A percentile compares a stretch with the other conserved stretches of the same genome.
Conservation (phyloP, 106 monocot species). For the Dioscorea alata region DNA sequence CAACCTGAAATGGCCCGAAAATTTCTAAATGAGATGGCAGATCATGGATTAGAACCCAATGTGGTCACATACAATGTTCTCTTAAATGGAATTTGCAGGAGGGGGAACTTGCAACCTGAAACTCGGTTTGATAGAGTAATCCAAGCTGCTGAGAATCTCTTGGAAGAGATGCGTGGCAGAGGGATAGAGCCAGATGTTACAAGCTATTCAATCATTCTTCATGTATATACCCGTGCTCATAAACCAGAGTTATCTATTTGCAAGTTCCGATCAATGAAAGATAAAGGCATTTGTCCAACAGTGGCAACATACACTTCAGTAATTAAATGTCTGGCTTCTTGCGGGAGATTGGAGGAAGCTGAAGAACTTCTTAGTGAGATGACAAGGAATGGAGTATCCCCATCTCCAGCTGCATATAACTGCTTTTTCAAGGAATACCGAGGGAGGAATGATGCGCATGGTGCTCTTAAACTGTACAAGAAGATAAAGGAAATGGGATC, state of each 20-base stretch:
- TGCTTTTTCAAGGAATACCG: constrained; percentile 97
- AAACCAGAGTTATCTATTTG: constrained; percentile 64
- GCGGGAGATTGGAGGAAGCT: constrained; percentile 82
- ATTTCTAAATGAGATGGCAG: constrained; percentile 69
- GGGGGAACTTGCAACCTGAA: constrained; percentile 77
- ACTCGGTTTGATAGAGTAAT: constrained; percentile 70
- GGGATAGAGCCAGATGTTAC: constrained; percentile 89
- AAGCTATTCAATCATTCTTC: constrained; percentile 83
- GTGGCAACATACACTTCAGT: constrained; percentile 89
- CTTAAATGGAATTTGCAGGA: constrained; percentile 79
- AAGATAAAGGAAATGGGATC: constrained; percentile 61
- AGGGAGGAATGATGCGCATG: constrained; percentile 65
- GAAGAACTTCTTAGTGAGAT: constrained; percentile 76
- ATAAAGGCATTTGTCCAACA: constrained; percentile 76
- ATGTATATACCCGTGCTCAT: constrained; percentile 92
- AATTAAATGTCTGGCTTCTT: constrained; percentile 86
- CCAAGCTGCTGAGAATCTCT: constrained; percentile 41
- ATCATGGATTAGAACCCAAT: constrained; percentile 70
- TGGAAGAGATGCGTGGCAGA: constrained; percentile 59
- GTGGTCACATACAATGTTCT: constrained; percentile 86
- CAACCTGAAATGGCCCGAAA: constrained; percentile 56
- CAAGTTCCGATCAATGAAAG: constrained; percentile 60
- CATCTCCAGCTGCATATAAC: constrained; percentile 74
- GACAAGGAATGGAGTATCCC: constrained; percentile 44
- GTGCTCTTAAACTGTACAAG: constrained; percentile 58